phyloP scores from a whole-genome alignment of 1,139 yeast species.

The Maudiozyma humilis region DNA sequence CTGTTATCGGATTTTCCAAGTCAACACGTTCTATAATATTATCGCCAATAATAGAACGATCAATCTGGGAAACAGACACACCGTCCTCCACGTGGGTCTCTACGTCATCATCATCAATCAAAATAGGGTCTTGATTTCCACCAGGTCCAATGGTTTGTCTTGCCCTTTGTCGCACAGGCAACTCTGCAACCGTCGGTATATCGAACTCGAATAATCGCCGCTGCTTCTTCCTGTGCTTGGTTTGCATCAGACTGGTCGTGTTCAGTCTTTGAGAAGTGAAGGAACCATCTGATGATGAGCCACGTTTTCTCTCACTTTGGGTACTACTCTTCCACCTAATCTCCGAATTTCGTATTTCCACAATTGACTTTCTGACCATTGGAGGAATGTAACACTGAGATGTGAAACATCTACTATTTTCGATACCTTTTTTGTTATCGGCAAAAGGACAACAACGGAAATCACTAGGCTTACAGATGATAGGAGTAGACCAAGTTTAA shows the following conservation, averaged over 20 bases:
- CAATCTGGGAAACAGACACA: background rate
- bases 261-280: background rate
- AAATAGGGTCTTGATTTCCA: conserved; percentile 11
- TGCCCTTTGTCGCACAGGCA: conserved; percentile 11
- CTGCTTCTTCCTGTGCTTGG: conserved; percentile 16
- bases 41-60: background rate
- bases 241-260: background rate
- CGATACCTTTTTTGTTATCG: background rate
- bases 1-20: background rate
- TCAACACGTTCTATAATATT: background rate
- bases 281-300: background rate
- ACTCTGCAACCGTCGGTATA: conserved; percentile 16
- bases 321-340: conserved; percentile 9
- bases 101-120: conserved; percentile 12
- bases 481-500: too few relatives aligned
- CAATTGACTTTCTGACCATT: conserved; percentile 15
- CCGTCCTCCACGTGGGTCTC: background rate
- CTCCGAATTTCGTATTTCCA: conserved; percentile 11
- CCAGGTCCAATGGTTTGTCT: conserved; percentile 3
- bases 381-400: background rate
- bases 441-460: background rate
- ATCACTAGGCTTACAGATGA: background rate
- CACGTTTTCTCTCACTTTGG: background rate
- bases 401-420: background rate
- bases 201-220: conserved; percentile 23